These are phyloP conservation scores for Cicer cuneatum DNA, from an alignment of 306 rosid species.

Conservation along the genomic window DNA sequence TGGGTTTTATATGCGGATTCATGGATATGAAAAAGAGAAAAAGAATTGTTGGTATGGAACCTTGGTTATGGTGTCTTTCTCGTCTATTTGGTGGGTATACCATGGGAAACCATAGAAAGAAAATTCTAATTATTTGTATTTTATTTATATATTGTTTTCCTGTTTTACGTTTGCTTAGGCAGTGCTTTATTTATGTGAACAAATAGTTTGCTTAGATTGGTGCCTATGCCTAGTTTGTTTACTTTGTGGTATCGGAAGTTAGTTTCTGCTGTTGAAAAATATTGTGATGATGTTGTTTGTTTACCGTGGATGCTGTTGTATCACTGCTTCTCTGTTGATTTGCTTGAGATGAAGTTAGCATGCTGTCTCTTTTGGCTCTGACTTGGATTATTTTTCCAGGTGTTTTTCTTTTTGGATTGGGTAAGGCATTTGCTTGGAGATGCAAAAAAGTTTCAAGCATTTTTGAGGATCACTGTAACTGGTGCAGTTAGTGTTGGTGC, in stretches of 20 bases:
- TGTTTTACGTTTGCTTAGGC: not conserved
- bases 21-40: not conserved
- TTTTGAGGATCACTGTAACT: slow-evolving; percentile 92
- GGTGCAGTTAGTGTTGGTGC: slow-evolving; percentile 77
- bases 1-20: slow-evolving; percentile 2
- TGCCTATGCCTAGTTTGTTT: slow-evolving; percentile 19
- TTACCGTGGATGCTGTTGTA: not conserved
- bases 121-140: not conserved
- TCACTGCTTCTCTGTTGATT: slow-evolving; percentile 8
- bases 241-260: slow-evolving; percentile 8
- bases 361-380: slow-evolving; percentile 32
- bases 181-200: slow-evolving; percentile 2
- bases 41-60: not conserved
- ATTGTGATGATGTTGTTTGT: not conserved
- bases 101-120: not conserved
- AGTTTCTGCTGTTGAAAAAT: not conserved
- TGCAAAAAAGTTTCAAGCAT: slow-evolving; percentile 79
- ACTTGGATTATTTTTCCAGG: slow-evolving; percentile 57
- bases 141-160: not conserved
- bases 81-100: not conserved
- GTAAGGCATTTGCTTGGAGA: slow-evolving; percentile 85
- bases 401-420: slow-evolving; percentile 93
- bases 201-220: not conserved
- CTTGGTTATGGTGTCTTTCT: not conserved
- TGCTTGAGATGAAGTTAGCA: slow-evolving; percentile 37